These are phyloP conservation scores for Stylonectria norvegica DNA, from an alignment of 2,329 filamentous ascomycete genomes.

Conservation along the genomic window DNA sequence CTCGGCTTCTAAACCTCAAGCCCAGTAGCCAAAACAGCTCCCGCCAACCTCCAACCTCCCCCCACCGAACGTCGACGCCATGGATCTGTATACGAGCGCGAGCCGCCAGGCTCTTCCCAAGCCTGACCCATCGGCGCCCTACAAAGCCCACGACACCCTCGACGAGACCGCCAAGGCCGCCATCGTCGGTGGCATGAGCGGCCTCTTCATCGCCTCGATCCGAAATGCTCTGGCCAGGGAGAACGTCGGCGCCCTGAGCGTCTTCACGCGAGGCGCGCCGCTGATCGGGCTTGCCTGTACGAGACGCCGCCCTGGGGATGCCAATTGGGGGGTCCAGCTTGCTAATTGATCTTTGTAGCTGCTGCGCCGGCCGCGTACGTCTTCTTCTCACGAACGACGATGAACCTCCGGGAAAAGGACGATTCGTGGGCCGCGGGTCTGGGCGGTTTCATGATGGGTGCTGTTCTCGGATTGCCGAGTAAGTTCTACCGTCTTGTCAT, in stretches of 20 bases:
- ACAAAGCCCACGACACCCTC: conserved; percentile 73
- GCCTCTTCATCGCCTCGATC: conserved; percentile 70
- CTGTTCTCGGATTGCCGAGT: conserved; percentile 71
- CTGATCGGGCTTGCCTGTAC: conserved; percentile 56
- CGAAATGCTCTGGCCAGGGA: conserved; percentile 82
- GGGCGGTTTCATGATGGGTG: conserved; percentile 73
- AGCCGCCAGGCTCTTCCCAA: conserved; percentile 25
- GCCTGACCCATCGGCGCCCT: conserved; percentile 41
- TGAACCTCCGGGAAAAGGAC: conserved; percentile 82
- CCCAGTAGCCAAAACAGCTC: conserved; percentile 27
- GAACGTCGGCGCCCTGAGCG: conserved; percentile 76
- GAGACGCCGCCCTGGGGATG: conserved; percentile 6
- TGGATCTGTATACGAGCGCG: conserved; percentile 31
- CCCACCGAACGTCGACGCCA: conserved; percentile 27
- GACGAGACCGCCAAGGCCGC: conserved; percentile 62
- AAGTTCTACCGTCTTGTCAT: conserved; percentile 32
- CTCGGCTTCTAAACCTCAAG: conserved; percentile 28
- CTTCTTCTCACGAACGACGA: conserved; percentile 72
- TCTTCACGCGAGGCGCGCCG: conserved; percentile 75
- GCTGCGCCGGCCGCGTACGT: conserved; percentile 65
- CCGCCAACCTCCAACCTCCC: conserved; percentile 13
- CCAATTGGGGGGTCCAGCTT: conserved; percentile 18
- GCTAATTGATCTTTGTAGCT: conserved; percentile 45
- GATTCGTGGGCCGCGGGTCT: conserved; percentile 72
- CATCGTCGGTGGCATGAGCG: conserved; percentile 62